Conservation (phyloP, 208 protist species). For the Leishmania turanica region DNA sequence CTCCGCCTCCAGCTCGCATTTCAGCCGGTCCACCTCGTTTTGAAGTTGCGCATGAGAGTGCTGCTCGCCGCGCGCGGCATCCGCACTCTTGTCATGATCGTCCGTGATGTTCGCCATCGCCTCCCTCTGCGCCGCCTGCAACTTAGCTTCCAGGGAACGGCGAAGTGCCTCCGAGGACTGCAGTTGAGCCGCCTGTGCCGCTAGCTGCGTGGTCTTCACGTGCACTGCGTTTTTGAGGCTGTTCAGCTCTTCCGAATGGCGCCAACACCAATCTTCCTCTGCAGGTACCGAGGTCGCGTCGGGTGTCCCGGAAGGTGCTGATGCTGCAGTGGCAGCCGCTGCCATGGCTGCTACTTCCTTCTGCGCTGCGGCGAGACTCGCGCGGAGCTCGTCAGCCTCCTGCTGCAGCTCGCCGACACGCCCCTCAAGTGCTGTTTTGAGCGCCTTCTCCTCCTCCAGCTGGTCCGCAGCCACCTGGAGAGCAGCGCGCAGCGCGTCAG, state of each 20-base stretch:
- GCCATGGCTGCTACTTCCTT: background rate
- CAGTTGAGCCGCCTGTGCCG: slow-evolving; percentile 8
- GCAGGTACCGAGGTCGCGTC: too few species aligned
- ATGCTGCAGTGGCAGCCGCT: background rate
- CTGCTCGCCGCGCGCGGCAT: background rate
- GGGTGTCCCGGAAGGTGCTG: background rate
- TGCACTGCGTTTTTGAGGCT: background rate
- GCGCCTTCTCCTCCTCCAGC: slow-evolving; percentile 5
- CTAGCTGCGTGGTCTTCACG: background rate
- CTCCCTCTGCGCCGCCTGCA: slow-evolving; percentile 15
- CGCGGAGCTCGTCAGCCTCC: background rate
- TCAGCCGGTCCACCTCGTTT: background rate
- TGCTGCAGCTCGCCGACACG: slow-evolving; percentile 6
- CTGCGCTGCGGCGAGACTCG: background rate
- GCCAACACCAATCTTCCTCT: background rate
- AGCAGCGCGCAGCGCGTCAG: background rate
- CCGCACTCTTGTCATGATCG: background rate
- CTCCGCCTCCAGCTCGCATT: background rate
- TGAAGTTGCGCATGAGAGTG: background rate
- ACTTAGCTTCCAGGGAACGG: slow-evolving; percentile 5
- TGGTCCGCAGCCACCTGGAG: slow-evolving; percentile 8
- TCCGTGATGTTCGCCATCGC: background rate
- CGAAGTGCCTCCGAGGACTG: slow-evolving; percentile 6
- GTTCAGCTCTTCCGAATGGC: background rate
- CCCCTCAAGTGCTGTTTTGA: slow-evolving; percentile 1